Evolutionary conservation across 805 yeast species (phyloP), one percentile per base, ranked within the genome.

Genomic region (Starmerella vitae): DNA sequence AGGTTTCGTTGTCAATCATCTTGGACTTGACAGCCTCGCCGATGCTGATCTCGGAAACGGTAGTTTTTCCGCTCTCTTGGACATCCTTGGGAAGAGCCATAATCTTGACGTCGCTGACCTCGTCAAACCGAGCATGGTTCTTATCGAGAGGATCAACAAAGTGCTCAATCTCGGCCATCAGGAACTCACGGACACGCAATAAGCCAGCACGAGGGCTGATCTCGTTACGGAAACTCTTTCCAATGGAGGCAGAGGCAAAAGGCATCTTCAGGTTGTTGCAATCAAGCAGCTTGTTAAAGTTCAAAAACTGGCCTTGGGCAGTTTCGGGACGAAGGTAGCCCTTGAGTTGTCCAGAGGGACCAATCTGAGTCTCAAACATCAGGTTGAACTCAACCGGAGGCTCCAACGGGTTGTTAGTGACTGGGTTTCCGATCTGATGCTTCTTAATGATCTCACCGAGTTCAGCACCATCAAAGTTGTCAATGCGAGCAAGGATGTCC

Each of bases 121-220:
- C 82, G 38, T 68, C 65, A 62, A 91, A 93, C 50, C 78, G 76
- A 33, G 77, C 69, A 64, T 91, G 98, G 22, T 68, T 60, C 66
- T 91, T 91, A 65, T 86, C 71, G 34, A 67, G 65, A 43, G 99
- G 98, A 61, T 91, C 99, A 50, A 93, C 96, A 57, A 74, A 91
- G 65, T 91, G 98, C 68, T 91, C 99, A 58, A 91, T 86, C 71
- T 91, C 99, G 43, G 97, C 99, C 98, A 91, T 91, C 59, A 91
- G 69, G 62, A 91, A 91, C 69, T 91, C 99, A 65, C 99, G 84
- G 42, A 93, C 98, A 66, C 99, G 80, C 60, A 91, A 71, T 53
- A 91, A 70, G 53, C 99, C 99, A 20, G 97, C 82, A 64, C 98
- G 78, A 54, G 99, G 99, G 35, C 96, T 84, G 56, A 91, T 91